Evolutionary conservation across 345 rosid species (phyloP).

Genomic region (Streptanthus diversifolius): DNA sequence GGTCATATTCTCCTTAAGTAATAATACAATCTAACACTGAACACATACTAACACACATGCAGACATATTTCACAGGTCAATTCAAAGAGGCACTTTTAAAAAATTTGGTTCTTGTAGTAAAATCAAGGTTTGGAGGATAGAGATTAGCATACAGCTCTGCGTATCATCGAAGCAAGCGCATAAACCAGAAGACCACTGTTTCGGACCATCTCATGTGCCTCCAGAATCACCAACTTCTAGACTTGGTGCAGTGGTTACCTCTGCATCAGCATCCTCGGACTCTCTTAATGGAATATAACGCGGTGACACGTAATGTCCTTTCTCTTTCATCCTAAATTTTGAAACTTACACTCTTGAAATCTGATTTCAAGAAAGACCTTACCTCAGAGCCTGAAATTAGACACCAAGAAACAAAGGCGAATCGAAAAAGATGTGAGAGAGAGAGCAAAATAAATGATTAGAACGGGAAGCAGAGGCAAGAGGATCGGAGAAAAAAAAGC

Average conservation of each 20-base stretch:
- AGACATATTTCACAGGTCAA: constrained; percentile 6
- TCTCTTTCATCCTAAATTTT: constrained; percentile 45
- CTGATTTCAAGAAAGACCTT: not conserved
- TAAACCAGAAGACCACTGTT: constrained; percentile 89
- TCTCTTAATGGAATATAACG: constrained; percentile 66
- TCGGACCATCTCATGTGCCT: constrained; percentile 23
- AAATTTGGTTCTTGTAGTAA: constrained; percentile 39
- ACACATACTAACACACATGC: not conserved
- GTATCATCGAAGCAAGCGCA: constrained; percentile 97
- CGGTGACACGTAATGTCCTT: constrained; percentile 68
- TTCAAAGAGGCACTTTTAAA: constrained; percentile 58
- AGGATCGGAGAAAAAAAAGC: not conserved
- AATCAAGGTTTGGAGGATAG: constrained; percentile 60
- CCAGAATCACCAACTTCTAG: constrained; percentile 27
- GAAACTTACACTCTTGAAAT: not conserved
- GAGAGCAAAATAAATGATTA: too few species aligned
- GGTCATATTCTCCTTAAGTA: constrained; percentile 3
- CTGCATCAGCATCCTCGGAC: constrained; percentile 54
- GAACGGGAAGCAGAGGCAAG: not conserved
- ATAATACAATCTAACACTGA: not conserved
- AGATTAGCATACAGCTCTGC: constrained; percentile 96
- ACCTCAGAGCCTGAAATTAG: constrained; percentile 12
- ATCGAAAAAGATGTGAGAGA: not conserved
- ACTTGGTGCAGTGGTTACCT: constrained; percentile 25
- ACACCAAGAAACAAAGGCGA: too few species aligned